These are phyloP conservation scores for Penicillium angulare DNA, from an alignment of 495 filamentous ascomycete genomes.

Conservation along the genomic window DNA sequence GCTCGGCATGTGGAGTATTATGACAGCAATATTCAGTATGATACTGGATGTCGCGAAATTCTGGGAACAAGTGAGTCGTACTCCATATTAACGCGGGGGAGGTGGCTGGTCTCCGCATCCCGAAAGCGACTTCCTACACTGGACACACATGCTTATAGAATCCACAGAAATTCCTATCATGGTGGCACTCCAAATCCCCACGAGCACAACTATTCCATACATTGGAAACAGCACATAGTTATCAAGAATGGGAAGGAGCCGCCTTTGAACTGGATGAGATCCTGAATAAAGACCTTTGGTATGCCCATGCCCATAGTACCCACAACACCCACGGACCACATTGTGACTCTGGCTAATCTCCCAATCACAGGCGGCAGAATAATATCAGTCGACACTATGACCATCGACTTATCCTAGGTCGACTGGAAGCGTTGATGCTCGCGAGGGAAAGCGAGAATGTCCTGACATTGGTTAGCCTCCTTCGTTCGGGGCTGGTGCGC, in stretches of 20 bases:
- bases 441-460: slow-evolving; percentile 78
- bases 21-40: slow-evolving; percentile 52
- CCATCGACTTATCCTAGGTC: slow-evolving; percentile 79
- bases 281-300: slow-evolving; percentile 81
- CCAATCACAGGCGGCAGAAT: slow-evolving; percentile 65
- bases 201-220: slow-evolving; percentile 29
- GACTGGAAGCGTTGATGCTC: slow-evolving; percentile 66
- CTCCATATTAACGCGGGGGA: neutral
- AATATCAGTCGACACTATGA: slow-evolving; percentile 82
- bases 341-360: neutral
- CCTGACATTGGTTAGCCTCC: slow-evolving; percentile 68
- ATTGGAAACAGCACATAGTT: slow-evolving; percentile 63
- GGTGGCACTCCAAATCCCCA: slow-evolving; percentile 42
- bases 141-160: neutral
- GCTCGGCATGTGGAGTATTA: slow-evolving; percentile 26
- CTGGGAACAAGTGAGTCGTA: slow-evolving; percentile 57
- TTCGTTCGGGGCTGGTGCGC: slow-evolving; percentile 83
- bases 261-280: slow-evolving; percentile 77
- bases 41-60: slow-evolving; percentile 61
- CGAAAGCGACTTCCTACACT: too few species aligned
- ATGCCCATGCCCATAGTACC: slow-evolving; percentile 11
- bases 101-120: neutral
- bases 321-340: too few species aligned
- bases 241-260: slow-evolving; percentile 80
- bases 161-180: slow-evolving; percentile 34